A percentile compares a stretch with the other conserved stretches of the same genome.
phyloP scores from a whole-genome alignment of 164 flowering plant species.

The Magnolia changhungtana region DNA sequence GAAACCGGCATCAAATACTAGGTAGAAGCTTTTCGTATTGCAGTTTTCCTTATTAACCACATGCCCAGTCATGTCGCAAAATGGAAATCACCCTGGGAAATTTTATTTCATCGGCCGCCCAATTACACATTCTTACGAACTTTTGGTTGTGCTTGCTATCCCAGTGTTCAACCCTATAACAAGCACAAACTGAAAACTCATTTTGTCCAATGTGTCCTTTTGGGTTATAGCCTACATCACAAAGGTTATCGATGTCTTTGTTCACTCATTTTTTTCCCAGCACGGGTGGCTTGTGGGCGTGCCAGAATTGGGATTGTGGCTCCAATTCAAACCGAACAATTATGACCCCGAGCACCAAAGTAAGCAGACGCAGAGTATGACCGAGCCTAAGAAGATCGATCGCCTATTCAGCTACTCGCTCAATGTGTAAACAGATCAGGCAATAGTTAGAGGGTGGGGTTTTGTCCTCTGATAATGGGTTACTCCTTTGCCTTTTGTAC shows the following conservation, averaged over 20 bases:
- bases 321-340: too few species aligned
- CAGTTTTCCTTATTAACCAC: background rate
- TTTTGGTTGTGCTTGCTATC: background rate
- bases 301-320: too few species aligned
- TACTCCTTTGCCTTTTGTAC: too few species aligned
- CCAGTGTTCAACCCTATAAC: background rate
- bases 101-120: background rate
- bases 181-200: background rate
- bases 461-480: too few species aligned
- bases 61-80: background rate
- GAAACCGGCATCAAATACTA: background rate
- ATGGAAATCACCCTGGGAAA: background rate
- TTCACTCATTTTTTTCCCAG: too few species aligned
- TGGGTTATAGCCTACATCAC: background rate
- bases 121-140: background rate
- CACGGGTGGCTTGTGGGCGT: too few species aligned
- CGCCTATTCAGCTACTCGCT: too few species aligned
- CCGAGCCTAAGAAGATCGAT: too few species aligned
- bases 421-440: too few species aligned
- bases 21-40: background rate
- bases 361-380: too few species aligned
- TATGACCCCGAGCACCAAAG: too few species aligned
- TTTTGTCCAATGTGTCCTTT: background rate
- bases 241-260: background rate
- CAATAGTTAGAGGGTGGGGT: too few species aligned